Percentiles rank a stretch among this genome's conserved stretches.
Evolutionary conservation across 2,329 filamentous ascomycete species (phyloP).

Genomic region (Colletotrichum plurivorum): DNA sequence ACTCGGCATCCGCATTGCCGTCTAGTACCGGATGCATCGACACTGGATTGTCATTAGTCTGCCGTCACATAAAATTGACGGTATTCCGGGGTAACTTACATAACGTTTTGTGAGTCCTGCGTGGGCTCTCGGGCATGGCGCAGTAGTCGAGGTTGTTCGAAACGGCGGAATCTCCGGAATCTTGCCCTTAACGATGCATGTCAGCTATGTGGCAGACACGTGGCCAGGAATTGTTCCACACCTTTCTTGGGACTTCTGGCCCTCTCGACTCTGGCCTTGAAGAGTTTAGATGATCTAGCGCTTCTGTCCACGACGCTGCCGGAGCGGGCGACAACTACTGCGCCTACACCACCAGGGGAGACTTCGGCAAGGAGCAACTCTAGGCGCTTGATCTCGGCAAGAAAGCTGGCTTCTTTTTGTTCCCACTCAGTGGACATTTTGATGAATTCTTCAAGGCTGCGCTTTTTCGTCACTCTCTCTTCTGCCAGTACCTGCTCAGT

Average conservation of each 20-base stretch:
- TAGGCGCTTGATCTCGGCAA: constrained; percentile 56
- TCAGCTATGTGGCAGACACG: not conserved
- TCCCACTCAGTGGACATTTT: constrained; percentile 55
- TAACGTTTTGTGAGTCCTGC: constrained; percentile 21
- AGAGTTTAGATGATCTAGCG: constrained; percentile 46
- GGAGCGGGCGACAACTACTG: constrained; percentile 59
- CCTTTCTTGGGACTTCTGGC: constrained; percentile 41
- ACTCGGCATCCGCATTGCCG: constrained; percentile 31
- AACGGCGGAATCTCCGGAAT: not conserved
- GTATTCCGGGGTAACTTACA: not conserved
- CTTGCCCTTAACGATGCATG: not conserved
- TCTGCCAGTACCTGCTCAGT: constrained; percentile 31
- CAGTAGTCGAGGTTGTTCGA: not conserved
- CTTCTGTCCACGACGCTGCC: constrained; percentile 58
- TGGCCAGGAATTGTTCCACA: not conserved
- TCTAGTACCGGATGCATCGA: constrained; percentile 31
- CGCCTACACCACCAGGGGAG: constrained; percentile 57
- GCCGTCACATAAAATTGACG: no score
- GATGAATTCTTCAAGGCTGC: constrained; percentile 51
- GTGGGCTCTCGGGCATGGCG: constrained; percentile 3
- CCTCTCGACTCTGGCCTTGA: constrained; percentile 49
- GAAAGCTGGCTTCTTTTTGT: constrained; percentile 54
- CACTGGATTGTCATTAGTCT: constrained; percentile 19
- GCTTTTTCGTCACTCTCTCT: constrained; percentile 41
- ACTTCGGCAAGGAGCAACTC: constrained; percentile 52